Percentiles rank a stretch among this genome's conserved stretches.
Conservation (phyloP, 768 basidiomycete species). For the Gautieria morchelliformis region DNA sequence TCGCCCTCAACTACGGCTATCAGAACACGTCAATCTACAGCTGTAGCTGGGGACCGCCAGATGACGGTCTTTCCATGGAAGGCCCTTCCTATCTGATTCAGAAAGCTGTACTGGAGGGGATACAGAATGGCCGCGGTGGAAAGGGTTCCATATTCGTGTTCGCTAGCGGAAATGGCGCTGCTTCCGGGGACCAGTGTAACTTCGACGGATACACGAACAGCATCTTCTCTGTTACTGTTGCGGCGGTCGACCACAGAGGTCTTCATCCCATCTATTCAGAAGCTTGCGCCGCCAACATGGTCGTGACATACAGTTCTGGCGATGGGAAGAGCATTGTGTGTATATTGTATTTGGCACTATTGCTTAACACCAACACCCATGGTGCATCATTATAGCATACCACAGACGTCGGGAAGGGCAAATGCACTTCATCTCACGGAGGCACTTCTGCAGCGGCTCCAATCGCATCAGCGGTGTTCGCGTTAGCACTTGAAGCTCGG, state of each 20-base stretch:
- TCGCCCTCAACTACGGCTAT: conserved; percentile 88
- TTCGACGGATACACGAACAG: conserved; percentile 99
- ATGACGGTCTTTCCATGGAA: conserved; percentile 93
- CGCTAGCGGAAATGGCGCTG: conserved; percentile 93
- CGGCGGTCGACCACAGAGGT: conserved; percentile 90
- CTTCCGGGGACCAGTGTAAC: conserved; percentile 91
- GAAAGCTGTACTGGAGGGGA: conserved; percentile 89
- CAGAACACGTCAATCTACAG: conserved; percentile 89
- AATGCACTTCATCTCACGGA: conserved; percentile 77
- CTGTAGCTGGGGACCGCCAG: conserved; percentile 97
- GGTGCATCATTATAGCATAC: conserved; percentile 57
- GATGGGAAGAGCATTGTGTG: conserved; percentile 87
- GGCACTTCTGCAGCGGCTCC: conserved; percentile 98
- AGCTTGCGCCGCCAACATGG: conserved; percentile 93
- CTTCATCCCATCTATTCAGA: conserved; percentile 96
- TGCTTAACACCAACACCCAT: background rate
- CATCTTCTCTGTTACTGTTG: conserved; percentile 92
- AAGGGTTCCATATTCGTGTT: conserved; percentile 95
- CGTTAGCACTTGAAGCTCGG: conserved; percentile 83
- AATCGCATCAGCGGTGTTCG: conserved; percentile 89
- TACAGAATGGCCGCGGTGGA: conserved; percentile 80
- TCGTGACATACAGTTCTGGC: conserved; percentile 94
- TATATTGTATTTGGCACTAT: conserved; percentile 9
- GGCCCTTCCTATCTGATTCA: conserved; percentile 84
- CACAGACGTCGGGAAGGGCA: conserved; percentile 81